Conservation (phyloP, 768 basidiomycete genomes). For the Termitomyces sp. region DNA sequence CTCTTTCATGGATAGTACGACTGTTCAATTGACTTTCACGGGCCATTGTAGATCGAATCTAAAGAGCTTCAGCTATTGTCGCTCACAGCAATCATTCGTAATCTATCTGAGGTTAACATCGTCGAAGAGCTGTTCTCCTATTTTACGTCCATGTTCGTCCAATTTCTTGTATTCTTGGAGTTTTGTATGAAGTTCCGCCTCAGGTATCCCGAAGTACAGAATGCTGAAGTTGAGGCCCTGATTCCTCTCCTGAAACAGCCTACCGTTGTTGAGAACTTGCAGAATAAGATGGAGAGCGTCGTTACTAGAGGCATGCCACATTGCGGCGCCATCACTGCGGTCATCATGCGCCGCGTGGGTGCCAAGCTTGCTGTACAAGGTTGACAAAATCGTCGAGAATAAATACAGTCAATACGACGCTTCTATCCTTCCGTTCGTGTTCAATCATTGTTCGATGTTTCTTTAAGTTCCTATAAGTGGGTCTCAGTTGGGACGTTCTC, state of each 20-base stretch:
- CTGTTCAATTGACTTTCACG: background rate
- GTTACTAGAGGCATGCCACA: background rate
- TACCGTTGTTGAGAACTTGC: background rate
- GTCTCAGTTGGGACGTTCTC: too few species aligned
- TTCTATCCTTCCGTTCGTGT: background rate
- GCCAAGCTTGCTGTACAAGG: background rate
- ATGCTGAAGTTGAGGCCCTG: slow-evolving; percentile 3
- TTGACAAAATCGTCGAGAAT: too few species aligned
- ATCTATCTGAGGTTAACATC: slow-evolving; percentile 17
- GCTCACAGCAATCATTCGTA: slow-evolving; percentile 12
- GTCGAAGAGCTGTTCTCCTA: slow-evolving; percentile 19
- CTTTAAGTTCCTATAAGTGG: too few species aligned
- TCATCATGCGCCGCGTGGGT: background rate
- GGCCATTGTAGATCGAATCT: slow-evolving; percentile 12
- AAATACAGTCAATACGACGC: background rate
- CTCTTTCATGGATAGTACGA: background rate
- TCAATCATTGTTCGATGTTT: too few species aligned
- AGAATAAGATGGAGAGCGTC: slow-evolving; percentile 1
- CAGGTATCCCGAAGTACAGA: slow-evolving; percentile 13
- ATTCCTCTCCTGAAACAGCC: slow-evolving; percentile 1
- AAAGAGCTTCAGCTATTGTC: slow-evolving; percentile 15
- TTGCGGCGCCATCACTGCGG: background rate
- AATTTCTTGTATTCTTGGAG: background rate
- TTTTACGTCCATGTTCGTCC: slow-evolving; percentile 18
- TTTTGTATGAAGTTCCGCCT: background rate